These are phyloP conservation scores for Chaetomium sp. DNA, from an alignment of 2,329 filamentous ascomycete genomes.

Conservation along the genomic window DNA sequence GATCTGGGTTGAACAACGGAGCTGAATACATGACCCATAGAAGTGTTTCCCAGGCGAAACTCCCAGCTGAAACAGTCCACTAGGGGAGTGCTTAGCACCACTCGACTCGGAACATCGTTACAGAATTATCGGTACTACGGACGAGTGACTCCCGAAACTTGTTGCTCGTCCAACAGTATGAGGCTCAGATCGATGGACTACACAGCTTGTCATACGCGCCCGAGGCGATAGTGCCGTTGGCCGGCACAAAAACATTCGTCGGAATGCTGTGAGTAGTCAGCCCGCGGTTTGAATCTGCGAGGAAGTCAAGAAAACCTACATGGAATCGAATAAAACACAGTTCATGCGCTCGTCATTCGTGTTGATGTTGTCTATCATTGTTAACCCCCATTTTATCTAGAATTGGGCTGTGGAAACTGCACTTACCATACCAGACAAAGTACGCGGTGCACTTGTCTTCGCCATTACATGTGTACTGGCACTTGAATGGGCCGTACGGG, in stretches of 20 bases:
- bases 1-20: too few species aligned
- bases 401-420: too few species aligned
- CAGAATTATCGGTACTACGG: too few species aligned
- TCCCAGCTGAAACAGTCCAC: too few species aligned
- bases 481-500: conserved; percentile 27
- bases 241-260: conserved; percentile 16
- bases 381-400: neutral
- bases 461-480: conserved; percentile 27
- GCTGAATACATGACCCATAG: too few species aligned
- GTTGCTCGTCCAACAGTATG: neutral
- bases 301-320: conserved; percentile 14
- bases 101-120: too few species aligned
- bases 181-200: neutral
- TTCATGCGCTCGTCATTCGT: conserved; percentile 17
- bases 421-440: conserved; percentile 26
- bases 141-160: too few species aligned
- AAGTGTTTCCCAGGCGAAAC: too few species aligned
- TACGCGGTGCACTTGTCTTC: conserved; percentile 22
- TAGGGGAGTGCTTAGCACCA: too few species aligned
- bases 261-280: conserved; percentile 21
- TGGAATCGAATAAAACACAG: conserved; percentile 23
- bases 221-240: conserved; percentile 17
- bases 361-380: conserved; percentile 10
- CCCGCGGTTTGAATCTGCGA: neutral
- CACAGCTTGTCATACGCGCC: conserved; percentile 27